Conservation (phyloP, 163 green algal species). For the Scenedesmus sp. region DNA sequence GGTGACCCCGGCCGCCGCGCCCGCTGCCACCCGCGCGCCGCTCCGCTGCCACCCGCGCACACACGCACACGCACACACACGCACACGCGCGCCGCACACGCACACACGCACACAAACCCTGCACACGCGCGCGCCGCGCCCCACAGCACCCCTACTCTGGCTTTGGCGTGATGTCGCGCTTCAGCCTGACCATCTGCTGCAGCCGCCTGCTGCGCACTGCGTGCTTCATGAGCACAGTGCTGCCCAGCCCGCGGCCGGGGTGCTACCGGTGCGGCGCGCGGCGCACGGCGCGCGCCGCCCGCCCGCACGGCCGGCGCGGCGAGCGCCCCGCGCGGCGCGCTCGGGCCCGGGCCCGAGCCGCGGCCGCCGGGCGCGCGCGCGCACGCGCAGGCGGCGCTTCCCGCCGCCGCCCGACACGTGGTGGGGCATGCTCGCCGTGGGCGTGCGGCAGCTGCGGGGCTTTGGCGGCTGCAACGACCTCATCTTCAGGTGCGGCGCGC, state of each 20-base stretch:
- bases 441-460: constrained; percentile 63
- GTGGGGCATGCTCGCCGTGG: constrained; percentile 61
- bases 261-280: constrained; percentile 61
- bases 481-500: constrained; percentile 56
- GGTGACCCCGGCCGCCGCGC: constrained; percentile 14
- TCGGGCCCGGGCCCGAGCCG: too few relatives aligned
- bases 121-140: too few relatives aligned
- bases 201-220: constrained; percentile 63
- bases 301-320: too few relatives aligned
- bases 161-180: constrained; percentile 74
- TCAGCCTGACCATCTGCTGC: constrained; percentile 65
- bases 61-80: too few relatives aligned
- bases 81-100: too few relatives aligned
- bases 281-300: too few relatives aligned
- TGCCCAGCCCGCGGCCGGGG: constrained; percentile 71
- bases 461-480: constrained; percentile 85
- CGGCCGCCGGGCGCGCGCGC: background rate
- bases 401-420: constrained; percentile 59
- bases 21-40: background rate
- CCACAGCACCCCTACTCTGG: constrained; percentile 71
- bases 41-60: too few relatives aligned
- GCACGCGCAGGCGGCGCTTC: constrained; percentile 58
- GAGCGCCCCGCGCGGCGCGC: too few relatives aligned
- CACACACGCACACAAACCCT: too few relatives aligned
- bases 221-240: constrained; percentile 80